These are phyloP conservation scores for Candida nemodendra DNA, from an alignment of 805 yeast species.

Conservation along the genomic window DNA sequence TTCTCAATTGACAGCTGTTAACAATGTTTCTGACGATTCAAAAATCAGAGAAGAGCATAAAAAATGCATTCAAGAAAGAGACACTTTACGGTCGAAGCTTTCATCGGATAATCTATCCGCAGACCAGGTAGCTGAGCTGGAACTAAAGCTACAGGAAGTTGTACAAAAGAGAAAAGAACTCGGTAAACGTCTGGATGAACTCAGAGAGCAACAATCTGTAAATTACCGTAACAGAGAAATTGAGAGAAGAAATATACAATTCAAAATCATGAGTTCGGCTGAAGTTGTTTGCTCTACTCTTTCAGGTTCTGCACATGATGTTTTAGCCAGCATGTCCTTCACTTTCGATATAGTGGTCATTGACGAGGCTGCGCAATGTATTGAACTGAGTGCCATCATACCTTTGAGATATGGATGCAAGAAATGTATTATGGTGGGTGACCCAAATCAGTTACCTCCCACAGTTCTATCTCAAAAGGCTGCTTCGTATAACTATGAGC, in stretches of 20 bases:
- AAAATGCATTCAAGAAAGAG: constrained; percentile 56
- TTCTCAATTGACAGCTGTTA: constrained; percentile 42
- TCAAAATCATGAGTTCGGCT: constrained; percentile 66
- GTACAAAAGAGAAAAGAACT: constrained; percentile 62
- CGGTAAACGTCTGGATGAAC: constrained; percentile 72
- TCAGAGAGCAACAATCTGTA: constrained; percentile 69
- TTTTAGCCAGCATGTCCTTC: constrained; percentile 69
- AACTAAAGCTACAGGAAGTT: constrained; percentile 52
- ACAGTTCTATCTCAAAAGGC: constrained; percentile 92
- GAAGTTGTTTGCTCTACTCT: constrained; percentile 88
- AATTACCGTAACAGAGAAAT: constrained; percentile 74
- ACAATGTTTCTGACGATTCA: constrained; percentile 40
- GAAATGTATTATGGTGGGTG: constrained; percentile 96
- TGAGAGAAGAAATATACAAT: constrained; percentile 72
- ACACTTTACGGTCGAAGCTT: constrained; percentile 45
- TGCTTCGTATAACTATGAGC: constrained; percentile 75
- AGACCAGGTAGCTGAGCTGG: constrained; percentile 48
- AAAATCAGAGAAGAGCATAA: constrained; percentile 50
- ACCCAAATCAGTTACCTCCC: constrained; percentile 97
- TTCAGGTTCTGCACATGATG: constrained; percentile 92
- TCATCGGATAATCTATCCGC: constrained; percentile 28
- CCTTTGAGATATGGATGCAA: constrained; percentile 90
- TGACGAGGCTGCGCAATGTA: constrained; percentile 98
- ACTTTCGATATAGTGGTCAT: constrained; percentile 87
- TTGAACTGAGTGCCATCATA: constrained; percentile 85